These are phyloP conservation scores for Tuber indicum DNA, from an alignment of 495 filamentous ascomycete species.

Conservation along the genomic window DNA sequence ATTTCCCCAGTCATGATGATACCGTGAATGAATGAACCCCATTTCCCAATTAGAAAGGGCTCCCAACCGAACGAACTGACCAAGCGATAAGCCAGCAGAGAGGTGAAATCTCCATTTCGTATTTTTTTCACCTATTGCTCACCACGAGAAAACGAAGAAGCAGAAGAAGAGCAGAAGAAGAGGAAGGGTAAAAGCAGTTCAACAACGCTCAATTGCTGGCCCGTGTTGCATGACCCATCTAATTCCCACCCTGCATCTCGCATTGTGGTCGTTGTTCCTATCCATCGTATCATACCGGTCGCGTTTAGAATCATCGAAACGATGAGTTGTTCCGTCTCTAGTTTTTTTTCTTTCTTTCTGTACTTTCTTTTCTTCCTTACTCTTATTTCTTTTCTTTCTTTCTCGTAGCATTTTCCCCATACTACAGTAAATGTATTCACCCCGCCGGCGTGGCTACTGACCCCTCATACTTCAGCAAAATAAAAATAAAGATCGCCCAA, in stretches of 20 bases:
- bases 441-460: not conserved
- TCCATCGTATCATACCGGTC: constrained; percentile 39
- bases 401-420: not conserved
- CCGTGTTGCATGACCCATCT: constrained; percentile 37
- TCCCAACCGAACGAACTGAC: not conserved
- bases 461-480: not conserved
- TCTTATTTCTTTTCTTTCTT: not conserved
- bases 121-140: not conserved
- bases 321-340: constrained; percentile 40
- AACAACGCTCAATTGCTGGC: constrained; percentile 38
- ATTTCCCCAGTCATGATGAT: not conserved
- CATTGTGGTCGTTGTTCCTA: constrained; percentile 39
- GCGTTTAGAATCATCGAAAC: constrained; percentile 39
- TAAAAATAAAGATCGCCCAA: not conserved
- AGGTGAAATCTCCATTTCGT: not conserved
- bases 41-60: not conserved
- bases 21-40: not conserved
- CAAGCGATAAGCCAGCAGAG: constrained; percentile 1
- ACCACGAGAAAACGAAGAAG: not conserved
- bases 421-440: not conserved
- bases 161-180: not conserved
- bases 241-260: constrained; percentile 40
- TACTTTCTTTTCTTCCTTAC: not conserved
- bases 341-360: constrained; percentile 18
- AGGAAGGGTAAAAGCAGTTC: constrained; percentile 3